A percentile compares a stretch with the other conserved stretches of the same genome.
These are phyloP conservation scores for Aspergillus panamensis DNA, from an alignment of 495 filamentous ascomycete species.

Conservation along the genomic window DNA sequence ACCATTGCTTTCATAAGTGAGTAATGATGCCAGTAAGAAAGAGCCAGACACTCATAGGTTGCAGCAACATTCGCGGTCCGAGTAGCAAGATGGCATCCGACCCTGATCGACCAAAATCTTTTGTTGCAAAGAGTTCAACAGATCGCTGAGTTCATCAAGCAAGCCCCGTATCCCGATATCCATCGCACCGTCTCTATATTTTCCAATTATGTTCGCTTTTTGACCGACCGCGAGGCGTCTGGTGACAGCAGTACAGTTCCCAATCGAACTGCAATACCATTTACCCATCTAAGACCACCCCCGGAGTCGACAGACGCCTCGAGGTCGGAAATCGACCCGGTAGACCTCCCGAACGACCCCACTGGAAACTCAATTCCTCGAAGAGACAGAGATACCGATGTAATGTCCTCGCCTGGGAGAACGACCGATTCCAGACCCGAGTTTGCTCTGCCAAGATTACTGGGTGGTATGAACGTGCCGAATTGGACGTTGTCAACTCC, in stretches of 20 bases:
- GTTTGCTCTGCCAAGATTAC: conserved; percentile 30
- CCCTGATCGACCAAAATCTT: conserved; percentile 34
- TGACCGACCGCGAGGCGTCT: conserved; percentile 28
- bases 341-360: not conserved
- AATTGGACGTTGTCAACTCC: conserved; percentile 44
- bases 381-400: conserved; percentile 7
- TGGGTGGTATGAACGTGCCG: conserved; percentile 39
- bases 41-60: not conserved
- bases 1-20: conserved; percentile 45
- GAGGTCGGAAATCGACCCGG: conserved; percentile 14
- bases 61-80: conserved; percentile 41
- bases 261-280: not conserved
- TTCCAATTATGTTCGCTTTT: conserved; percentile 40
- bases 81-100: conserved; percentile 42
- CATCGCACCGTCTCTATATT: conserved; percentile 45
- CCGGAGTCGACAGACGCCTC: conserved; percentile 19
- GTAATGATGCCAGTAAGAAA: conserved; percentile 11
- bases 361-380: not conserved
- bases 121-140: conserved; percentile 37
- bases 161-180: conserved; percentile 43
- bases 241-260: not conserved
- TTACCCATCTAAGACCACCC: conserved; percentile 10
- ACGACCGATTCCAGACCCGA: conserved; percentile 27
- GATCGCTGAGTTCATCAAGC: conserved; percentile 41
- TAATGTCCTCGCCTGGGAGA: conserved; percentile 20